These are phyloP conservation scores for Neoboletus magnificus DNA, from an alignment of 768 basidiomycete genomes.

Conservation along the genomic window DNA sequence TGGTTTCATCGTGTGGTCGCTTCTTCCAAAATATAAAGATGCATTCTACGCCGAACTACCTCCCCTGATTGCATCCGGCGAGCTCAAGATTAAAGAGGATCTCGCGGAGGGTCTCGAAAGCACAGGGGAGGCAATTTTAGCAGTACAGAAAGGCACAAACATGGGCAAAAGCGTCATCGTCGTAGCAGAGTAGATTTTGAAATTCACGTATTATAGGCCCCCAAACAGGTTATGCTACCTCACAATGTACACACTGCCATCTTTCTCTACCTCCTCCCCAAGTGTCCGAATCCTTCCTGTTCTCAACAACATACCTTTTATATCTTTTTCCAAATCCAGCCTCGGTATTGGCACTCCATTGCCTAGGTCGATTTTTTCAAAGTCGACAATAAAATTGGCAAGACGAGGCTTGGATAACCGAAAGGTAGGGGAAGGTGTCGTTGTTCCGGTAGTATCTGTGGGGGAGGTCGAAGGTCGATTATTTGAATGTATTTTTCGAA, in stretches of 20 bases:
- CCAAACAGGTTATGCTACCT: background rate
- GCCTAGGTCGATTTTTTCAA: conserved; percentile 10
- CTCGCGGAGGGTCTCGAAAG: conserved; percentile 42
- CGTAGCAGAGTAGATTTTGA: conserved; percentile 3
- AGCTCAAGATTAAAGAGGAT: conserved; percentile 49
- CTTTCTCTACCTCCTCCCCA: conserved; percentile 10
- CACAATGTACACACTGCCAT: conserved; percentile 24
- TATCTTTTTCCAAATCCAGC: conserved; percentile 8
- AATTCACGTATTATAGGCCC: background rate
- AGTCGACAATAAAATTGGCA: conserved; percentile 19
- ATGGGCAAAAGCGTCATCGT: conserved; percentile 25
- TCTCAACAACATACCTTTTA: conserved; percentile 17
- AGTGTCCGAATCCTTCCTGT: conserved; percentile 29
- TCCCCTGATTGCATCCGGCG: conserved; percentile 39
- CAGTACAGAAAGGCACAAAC: conserved; percentile 36
- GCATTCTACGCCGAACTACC: conserved; percentile 45
- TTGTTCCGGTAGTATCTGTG: background rate
- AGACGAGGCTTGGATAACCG: conserved; percentile 16
- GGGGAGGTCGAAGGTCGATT: background rate
- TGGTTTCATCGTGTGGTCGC: conserved; percentile 40
- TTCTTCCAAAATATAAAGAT: conserved; percentile 33
- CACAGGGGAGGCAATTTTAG: conserved; percentile 37
- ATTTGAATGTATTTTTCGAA: background rate
- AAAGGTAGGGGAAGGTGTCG: background rate
- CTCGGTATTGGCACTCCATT: conserved; percentile 1